Percentiles rank a stretch among this genome's conserved stretches.
phyloP scores from a whole-genome alignment of 2,329 filamentous ascomycete species.

The Hymenoscyphus occultus region DNA sequence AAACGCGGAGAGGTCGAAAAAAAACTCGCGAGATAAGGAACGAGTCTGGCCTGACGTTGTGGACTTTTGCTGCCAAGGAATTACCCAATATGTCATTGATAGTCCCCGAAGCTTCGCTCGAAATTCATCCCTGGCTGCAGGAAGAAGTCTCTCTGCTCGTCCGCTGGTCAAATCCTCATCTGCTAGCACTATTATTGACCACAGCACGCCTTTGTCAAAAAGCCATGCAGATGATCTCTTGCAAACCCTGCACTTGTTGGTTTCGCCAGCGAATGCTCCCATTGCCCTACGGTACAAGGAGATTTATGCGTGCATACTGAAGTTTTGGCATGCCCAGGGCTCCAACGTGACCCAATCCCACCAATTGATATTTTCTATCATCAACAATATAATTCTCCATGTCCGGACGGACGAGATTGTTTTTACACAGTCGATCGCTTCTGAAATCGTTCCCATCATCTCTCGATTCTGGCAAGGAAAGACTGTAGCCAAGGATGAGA shows the following conservation, averaged over 20 bases:
- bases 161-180: constrained; percentile 27
- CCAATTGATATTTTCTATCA: constrained; percentile 68
- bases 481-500: constrained; percentile 56
- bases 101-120: constrained; percentile 19
- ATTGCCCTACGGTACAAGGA: constrained; percentile 53
- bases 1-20: too few relatives aligned
- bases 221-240: constrained; percentile 54
- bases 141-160: constrained; percentile 18
- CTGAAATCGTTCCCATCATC: constrained; percentile 65
- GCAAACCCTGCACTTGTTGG: constrained; percentile 62
- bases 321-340: constrained; percentile 58
- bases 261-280: constrained; percentile 66
- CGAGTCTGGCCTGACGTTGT: constrained; percentile 40
- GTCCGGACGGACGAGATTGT: constrained; percentile 66
- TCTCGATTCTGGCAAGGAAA: constrained; percentile 76
- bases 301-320: constrained; percentile 55
- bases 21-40: constrained; percentile 38
- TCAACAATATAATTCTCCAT: constrained; percentile 68
- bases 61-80: constrained; percentile 61
- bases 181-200: constrained; percentile 29
- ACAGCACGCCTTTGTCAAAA: constrained; percentile 29
- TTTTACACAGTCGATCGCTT: constrained; percentile 57
- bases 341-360: constrained; percentile 62
- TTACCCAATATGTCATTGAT: constrained; percentile 48
- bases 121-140: constrained; percentile 22